Evolutionary conservation across 768 basidiomycete genomes (phyloP), one percentile per base, ranked within the genome.

Genomic region (Lactarius evosmus): DNA sequence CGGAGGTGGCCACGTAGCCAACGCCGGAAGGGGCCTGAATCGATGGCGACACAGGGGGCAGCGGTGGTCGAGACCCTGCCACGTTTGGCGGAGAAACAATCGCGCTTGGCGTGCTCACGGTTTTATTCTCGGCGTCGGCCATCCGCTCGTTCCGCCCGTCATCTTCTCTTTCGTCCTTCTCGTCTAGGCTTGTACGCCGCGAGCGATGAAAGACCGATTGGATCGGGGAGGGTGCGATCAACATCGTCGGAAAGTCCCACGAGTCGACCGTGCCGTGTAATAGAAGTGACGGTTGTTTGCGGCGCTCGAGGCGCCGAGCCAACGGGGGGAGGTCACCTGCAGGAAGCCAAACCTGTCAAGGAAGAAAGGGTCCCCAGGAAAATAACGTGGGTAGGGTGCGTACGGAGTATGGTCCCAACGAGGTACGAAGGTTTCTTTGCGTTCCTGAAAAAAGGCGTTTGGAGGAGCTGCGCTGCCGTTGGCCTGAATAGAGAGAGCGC

Each of bases 351-450:
- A 46, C 44, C 38, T 11, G 25, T 60, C 41, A 59, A 25, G 36
- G 17, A 4, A 50, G 17, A 4, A 50, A 50, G 32, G 50, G 25
- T n/a, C n/a, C n/a, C n/a, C n/a, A n/a, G 8, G 17, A 22, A 17
- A 17, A 50, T 38, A 11, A 30, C 7, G 30, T 3, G 34, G 4
- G 14, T 27, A 46, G 34, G 46, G 36, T 17, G 70, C 78, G 19
- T 69, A 87, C 85, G 81, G 27, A 98, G 75, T 66, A 97, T 86
- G 22, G 87, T 80, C 59, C 83, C 82, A 32, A 94, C 87, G 19
- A 98, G 82, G 75, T 87, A 89, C 4, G 82, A 79, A 71, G 87
- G 88, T 77, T 87, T 90, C 78, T 91, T 93, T 4, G 92, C 84
- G 30, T 75, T 75, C 72, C 81, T 89, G 78, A 98, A 92, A 73